A percentile compares a stretch with the other conserved stretches of the same genome.
Evolutionary conservation across 331 rosid species (phyloP).

Genomic region (Quercus tomentella): DNA sequence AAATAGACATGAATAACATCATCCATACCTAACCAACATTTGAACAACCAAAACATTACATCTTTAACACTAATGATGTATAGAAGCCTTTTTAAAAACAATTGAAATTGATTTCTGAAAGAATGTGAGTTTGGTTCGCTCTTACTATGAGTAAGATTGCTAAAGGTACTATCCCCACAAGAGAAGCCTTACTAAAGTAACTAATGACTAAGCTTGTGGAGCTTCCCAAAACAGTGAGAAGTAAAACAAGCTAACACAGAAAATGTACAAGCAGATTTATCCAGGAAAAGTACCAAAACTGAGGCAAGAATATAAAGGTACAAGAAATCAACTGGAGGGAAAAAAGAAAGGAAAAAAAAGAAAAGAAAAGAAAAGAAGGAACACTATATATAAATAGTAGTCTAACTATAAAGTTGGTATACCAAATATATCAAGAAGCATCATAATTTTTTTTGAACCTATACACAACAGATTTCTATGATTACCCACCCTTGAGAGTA

Average conservation of each 20-base stretch:
- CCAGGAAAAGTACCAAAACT: neutral
- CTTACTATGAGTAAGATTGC: too few relatives aligned
- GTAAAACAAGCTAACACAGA: neutral
- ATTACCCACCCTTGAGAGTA: slow-evolving; percentile 90
- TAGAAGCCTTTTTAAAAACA: too few relatives aligned
- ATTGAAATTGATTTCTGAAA: too few relatives aligned
- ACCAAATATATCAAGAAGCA: slow-evolving; percentile 1
- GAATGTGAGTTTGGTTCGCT: too few relatives aligned
- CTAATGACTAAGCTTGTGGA: neutral
- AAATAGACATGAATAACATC: too few relatives aligned
- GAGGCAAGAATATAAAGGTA: neutral
- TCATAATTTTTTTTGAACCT: neutral
- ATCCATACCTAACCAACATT: too few relatives aligned
- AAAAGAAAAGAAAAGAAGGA: neutral
- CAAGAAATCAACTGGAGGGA: neutral
- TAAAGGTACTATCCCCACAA: neutral
- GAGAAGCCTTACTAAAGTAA: neutral
- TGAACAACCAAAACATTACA: neutral
- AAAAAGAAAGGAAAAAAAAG: neutral
- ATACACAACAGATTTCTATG: neutral
- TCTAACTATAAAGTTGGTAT: neutral
- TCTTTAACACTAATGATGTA: neutral
- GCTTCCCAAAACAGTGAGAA: neutral
- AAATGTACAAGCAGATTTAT: neutral
- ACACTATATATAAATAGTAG: neutral